phyloP scores from a whole-genome alignment of 148 eudicot genomes.

The Fagopyrum homotropicum region DNA sequence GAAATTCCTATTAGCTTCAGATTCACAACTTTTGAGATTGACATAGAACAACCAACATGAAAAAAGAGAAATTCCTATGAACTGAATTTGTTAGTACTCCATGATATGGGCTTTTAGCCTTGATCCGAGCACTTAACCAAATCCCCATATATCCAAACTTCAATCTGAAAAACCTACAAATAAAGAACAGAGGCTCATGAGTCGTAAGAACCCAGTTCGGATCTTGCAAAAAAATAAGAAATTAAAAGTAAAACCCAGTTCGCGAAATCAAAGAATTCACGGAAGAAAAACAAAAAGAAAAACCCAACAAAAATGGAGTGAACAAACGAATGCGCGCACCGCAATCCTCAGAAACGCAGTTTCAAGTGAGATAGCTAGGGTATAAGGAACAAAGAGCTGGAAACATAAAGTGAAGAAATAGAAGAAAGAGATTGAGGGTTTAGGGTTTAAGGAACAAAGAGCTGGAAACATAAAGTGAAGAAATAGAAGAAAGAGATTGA shows the following conservation, averaged over 20 bases:
- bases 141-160: slow-evolving; percentile 49
- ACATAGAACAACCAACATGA: too few species aligned
- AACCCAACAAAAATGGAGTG: not conserved
- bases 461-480: too few species aligned
- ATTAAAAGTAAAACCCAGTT: not conserved
- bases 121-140: slow-evolving; percentile 70
- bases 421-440: not conserved
- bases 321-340: not conserved
- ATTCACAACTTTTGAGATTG: too few species aligned
- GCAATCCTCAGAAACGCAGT: not conserved
- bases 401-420: not conserved
- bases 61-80: too few species aligned
- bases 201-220: not conserved
- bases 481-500: too few species aligned
- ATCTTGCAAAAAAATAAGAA: not conserved
- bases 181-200: not conserved
- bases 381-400: not conserved
- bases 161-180: slow-evolving; percentile 16
- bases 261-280: not conserved
- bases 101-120: slow-evolving; percentile 60
- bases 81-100: slow-evolving; percentile 28
- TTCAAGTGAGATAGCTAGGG: too few species aligned
- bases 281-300: not conserved
- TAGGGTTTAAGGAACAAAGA: too few species aligned
- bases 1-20: not conserved